A percentile compares a stretch with the other conserved stretches of the same genome.
phyloP scores from a whole-genome alignment of 2,329 filamentous ascomycete genomes.

The Teratosphaeria epicoccoides region DNA sequence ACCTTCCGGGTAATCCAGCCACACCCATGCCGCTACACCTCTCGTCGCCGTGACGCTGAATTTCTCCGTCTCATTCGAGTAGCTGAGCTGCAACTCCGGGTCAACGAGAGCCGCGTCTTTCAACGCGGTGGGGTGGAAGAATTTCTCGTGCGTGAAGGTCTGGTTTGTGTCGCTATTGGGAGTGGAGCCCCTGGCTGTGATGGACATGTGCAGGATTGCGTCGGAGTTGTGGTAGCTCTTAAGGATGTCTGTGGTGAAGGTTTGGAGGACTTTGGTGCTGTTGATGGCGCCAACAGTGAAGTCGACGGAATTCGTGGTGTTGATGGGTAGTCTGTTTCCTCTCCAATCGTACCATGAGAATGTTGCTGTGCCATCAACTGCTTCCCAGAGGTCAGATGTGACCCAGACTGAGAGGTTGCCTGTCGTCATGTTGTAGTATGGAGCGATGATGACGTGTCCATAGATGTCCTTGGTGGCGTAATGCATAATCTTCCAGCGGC shows the following conservation, averaged over 20 bases:
- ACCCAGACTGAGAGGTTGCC: conserved; percentile 43
- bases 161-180: conserved; percentile 35
- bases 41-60: conserved; percentile 40
- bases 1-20: conserved; percentile 43
- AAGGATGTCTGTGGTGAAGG: conserved; percentile 29
- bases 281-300: conserved; percentile 44
- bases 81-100: conserved; percentile 35
- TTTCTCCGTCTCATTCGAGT: conserved; percentile 20
- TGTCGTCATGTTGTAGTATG: conserved; percentile 43
- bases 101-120: conserved; percentile 38
- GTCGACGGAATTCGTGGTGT: conserved; percentile 21
- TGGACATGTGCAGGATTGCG: conserved; percentile 35
- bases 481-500: conserved; percentile 53
- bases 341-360: conserved; percentile 44
- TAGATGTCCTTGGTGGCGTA: conserved; percentile 50
- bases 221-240: conserved; percentile 24
- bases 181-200: conserved; percentile 35
- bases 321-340: conserved; percentile 35
- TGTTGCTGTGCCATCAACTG: conserved; percentile 36
- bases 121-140: conserved; percentile 39
- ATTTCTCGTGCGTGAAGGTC: conserved; percentile 41
- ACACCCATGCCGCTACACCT: conserved; percentile 45
- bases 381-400: conserved; percentile 47
- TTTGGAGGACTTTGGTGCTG: conserved; percentile 37
- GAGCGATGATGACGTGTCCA: conserved; percentile 47